Conservation (phyloP, 164 flowering plant genomes). For the Hamamelis virginiana region DNA sequence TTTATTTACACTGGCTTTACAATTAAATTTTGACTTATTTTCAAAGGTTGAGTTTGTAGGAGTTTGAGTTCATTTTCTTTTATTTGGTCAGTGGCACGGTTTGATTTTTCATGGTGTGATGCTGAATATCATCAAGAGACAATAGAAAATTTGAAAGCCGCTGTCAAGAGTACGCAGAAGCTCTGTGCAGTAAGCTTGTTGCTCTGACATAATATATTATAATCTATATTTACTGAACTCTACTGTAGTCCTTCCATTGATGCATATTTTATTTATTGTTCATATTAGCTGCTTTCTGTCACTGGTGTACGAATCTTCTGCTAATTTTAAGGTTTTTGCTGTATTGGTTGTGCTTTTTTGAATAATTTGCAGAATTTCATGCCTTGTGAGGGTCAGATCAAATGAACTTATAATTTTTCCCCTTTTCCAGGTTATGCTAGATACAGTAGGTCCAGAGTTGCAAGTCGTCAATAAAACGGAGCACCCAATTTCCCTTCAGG, state of each 20-base stretch:
- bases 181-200: conserved; percentile 69
- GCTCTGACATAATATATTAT: neutral
- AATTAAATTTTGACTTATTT: neutral
- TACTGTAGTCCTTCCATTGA: neutral
- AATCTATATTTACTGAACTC: neutral
- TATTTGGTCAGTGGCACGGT: conserved; percentile 55
- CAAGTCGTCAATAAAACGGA: conserved; percentile 47
- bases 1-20: neutral
- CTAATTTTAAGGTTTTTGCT: neutral
- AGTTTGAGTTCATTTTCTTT: neutral
- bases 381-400: neutral
- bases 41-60: neutral
- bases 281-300: too few relatives aligned
- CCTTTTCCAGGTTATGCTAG: conserved; percentile 55
- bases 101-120: conserved; percentile 83
- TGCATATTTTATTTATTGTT: too few relatives aligned
- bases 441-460: conserved; percentile 63
- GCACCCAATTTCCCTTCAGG: conserved; percentile 47
- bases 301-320: neutral
- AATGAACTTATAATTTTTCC: neutral
- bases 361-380: neutral
- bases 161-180: conserved; percentile 64
- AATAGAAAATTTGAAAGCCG: conserved; percentile 56
- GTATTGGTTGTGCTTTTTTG: neutral
- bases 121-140: conserved; percentile 71